Conservation (phyloP, 208 protist genomes). For the Crithidia expoeki region DNA sequence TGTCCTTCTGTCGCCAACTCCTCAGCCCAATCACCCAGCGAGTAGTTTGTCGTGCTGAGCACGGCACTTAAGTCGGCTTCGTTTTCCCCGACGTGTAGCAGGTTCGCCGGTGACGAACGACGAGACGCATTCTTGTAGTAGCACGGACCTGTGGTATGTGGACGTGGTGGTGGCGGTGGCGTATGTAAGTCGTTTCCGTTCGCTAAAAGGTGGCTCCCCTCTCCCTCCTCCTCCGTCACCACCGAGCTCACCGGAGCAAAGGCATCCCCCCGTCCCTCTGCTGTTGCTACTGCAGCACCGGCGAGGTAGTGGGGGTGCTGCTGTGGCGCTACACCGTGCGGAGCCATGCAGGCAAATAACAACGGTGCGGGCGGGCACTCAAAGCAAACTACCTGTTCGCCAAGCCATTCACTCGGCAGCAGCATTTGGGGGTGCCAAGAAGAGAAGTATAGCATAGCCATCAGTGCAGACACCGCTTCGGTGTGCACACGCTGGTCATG, state of each 20-base stretch:
- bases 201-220: not conserved
- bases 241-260: not conserved
- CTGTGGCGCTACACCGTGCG: slow-evolving; percentile 14
- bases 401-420: slow-evolving; percentile 80
- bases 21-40: slow-evolving; percentile 15
- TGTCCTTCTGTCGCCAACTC: slow-evolving; percentile 1
- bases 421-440: slow-evolving; percentile 29
- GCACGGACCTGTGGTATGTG: not conserved
- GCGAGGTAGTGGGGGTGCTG: slow-evolving; percentile 25
- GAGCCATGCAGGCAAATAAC: slow-evolving; percentile 31
- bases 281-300: not conserved
- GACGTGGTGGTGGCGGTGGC: not conserved
- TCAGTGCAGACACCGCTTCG: slow-evolving; percentile 39
- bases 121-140: not conserved
- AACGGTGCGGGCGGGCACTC: slow-evolving; percentile 49
- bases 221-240: not conserved
- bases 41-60: slow-evolving; percentile 17
- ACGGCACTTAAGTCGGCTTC: not conserved
- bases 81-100: slow-evolving; percentile 5
- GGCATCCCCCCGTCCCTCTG: not conserved
- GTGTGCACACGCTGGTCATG: too few species aligned
- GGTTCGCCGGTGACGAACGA: slow-evolving; percentile 1
- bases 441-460: slow-evolving; percentile 64
- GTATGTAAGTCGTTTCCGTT: too few species aligned
- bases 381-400: slow-evolving; percentile 78